phyloP scores from a whole-genome alignment of 192 early-diverging fungal species.

The Spinellus fusiger region DNA sequence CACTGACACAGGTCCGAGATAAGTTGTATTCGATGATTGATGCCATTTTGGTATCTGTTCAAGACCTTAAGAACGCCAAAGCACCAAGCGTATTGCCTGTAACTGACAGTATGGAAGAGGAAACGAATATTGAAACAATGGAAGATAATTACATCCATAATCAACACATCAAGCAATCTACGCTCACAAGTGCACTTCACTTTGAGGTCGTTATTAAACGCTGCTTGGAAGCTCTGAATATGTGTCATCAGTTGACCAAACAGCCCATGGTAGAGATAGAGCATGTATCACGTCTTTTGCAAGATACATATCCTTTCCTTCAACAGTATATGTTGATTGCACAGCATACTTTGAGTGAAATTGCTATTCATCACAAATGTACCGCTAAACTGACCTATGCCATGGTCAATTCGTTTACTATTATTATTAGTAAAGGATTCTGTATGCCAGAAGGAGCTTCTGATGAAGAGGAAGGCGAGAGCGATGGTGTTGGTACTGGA shows the following conservation, averaged over 20 bases:
- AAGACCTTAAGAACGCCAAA: slow-evolving; percentile 32
- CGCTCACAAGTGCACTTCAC: slow-evolving; percentile 31
- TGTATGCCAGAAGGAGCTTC: slow-evolving; percentile 70
- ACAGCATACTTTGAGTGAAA: slow-evolving; percentile 51
- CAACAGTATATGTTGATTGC: slow-evolving; percentile 58
- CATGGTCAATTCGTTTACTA: slow-evolving; percentile 61
- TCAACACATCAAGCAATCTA: slow-evolving; percentile 32
- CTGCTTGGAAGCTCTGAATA: slow-evolving; percentile 16
- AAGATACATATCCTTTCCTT: slow-evolving; percentile 48
- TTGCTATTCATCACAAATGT: slow-evolving; percentile 59
- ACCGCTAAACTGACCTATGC: slow-evolving; percentile 68
- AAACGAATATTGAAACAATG: slow-evolving; percentile 38
- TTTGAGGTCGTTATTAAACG: slow-evolving; percentile 26
- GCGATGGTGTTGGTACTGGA: slow-evolving; percentile 49
- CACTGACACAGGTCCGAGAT: background rate
- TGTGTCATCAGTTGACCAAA: slow-evolving; percentile 27
- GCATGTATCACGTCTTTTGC: slow-evolving; percentile 31
- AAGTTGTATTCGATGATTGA: slow-evolving; percentile 36
- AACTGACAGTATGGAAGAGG: slow-evolving; percentile 21
- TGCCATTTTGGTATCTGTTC: slow-evolving; percentile 35
- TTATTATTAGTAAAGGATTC: slow-evolving; percentile 79
- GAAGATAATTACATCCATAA: slow-evolving; percentile 40
- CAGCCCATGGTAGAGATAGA: slow-evolving; percentile 11
- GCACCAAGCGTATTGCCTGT: background rate
- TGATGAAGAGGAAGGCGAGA: slow-evolving; percentile 58